These are phyloP conservation scores for Metschnikowia gelsemii DNA, from an alignment of 805 yeast genomes.

Conservation along the genomic window DNA sequence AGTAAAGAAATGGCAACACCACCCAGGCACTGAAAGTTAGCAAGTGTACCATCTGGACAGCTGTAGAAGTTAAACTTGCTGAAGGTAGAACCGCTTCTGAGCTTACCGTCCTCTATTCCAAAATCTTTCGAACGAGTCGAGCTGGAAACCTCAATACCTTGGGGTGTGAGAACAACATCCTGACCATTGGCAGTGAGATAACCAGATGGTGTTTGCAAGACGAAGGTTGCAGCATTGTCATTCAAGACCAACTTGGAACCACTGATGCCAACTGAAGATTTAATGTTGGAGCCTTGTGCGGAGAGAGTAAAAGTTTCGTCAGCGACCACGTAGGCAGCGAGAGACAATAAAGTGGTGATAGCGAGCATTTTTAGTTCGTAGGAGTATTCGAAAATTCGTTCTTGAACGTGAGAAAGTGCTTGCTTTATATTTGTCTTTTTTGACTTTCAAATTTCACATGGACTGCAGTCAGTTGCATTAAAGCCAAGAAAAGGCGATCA, in stretches of 20 bases:
- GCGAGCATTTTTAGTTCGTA: conserved; percentile 11
- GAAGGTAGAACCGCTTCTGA: conserved; percentile 24
- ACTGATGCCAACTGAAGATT: conserved; percentile 20
- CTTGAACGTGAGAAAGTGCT: neutral
- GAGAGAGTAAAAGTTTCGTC: conserved; percentile 31
- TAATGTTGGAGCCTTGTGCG: conserved; percentile 28
- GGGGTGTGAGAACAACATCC: conserved; percentile 19
- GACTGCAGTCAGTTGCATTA: no score
- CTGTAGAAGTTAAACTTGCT: conserved; percentile 26
- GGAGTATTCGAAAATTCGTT: neutral
- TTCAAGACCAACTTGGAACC: conserved; percentile 19
- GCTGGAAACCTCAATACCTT: conserved; percentile 20
- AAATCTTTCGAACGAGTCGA: conserved; percentile 26
- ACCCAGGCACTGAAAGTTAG: conserved; percentile 16
- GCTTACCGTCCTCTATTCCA: conserved; percentile 27
- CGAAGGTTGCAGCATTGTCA: conserved; percentile 19
- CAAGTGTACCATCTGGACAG: conserved; percentile 23
- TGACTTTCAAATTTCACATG: no score
- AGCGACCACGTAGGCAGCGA: conserved; percentile 29
- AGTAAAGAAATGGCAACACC: conserved; percentile 14
- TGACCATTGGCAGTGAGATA: conserved; percentile 25
- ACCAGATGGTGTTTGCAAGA: conserved; percentile 33
- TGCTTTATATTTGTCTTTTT: neutral
- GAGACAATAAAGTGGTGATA: conserved; percentile 21
- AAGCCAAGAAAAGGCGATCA: no score